Percentiles rank a stretch among this genome's conserved stretches.
Evolutionary conservation across 208 protist species (phyloP).

Genomic region (Wallacemonas sp.): DNA sequence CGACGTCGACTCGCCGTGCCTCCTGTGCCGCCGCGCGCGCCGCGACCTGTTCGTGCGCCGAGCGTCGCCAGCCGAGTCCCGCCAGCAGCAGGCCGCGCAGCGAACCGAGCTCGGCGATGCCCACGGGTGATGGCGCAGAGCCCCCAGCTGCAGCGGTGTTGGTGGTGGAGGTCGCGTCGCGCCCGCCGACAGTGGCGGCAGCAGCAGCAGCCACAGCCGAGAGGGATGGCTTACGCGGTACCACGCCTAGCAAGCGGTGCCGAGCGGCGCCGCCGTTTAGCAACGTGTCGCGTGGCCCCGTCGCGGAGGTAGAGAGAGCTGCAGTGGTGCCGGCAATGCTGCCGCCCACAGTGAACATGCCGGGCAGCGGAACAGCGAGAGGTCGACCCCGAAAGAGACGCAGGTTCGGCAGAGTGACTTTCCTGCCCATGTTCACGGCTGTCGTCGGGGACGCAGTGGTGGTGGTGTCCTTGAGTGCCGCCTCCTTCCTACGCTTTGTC

Average conservation of each 20-base stretch:
- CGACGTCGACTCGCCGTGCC: neutral
- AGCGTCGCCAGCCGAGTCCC: conserved; percentile 3
- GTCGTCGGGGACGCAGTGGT: neutral
- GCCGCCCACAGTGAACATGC: neutral
- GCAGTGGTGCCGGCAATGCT: neutral
- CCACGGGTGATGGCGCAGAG: neutral
- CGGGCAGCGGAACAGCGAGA: neutral
- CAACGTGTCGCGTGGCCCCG: neutral
- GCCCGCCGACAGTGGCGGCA: neutral
- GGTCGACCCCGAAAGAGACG: conserved; percentile 3
- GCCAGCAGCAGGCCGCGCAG: conserved; percentile 3
- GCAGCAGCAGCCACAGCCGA: too few species aligned
- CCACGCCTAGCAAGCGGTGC: neutral
- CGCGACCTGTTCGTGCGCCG: neutral
- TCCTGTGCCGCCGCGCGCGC: neutral
- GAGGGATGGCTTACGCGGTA: too few species aligned
- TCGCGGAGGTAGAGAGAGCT: too few species aligned
- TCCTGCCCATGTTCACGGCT: neutral
- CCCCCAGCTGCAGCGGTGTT: too few species aligned
- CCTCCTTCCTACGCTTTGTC: neutral
- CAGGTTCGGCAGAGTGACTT: conserved; percentile 2
- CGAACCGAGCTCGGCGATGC: neutral
- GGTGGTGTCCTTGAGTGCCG: neutral
- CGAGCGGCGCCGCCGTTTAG: neutral
- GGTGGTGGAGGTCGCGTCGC: too few species aligned